These are phyloP conservation scores for Oxyria digyna DNA, from an alignment of 148 eudicot species.

Conservation along the genomic window DNA sequence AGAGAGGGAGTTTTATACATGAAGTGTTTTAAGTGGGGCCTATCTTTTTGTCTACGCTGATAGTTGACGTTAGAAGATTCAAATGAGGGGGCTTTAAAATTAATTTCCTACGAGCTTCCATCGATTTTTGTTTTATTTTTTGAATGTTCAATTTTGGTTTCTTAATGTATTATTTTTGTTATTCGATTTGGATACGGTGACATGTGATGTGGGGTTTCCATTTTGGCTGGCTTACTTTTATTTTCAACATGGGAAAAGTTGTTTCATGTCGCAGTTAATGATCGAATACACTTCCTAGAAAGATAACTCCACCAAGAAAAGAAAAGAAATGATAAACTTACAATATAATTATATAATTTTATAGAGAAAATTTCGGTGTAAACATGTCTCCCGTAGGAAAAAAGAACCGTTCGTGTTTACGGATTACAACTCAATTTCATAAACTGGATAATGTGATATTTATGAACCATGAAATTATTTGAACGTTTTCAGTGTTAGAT, in stretches of 20 bases:
- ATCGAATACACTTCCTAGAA: neutral
- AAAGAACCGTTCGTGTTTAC: too few species aligned
- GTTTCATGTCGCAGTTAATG: neutral
- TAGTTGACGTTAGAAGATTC: neutral
- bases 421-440: too few species aligned
- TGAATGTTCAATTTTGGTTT: neutral
- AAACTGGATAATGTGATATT: too few species aligned
- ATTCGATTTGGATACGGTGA: too few species aligned
- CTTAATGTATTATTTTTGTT: too few species aligned
- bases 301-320: too few species aligned
- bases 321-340: too few species aligned
- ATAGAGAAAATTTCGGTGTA: too few species aligned
- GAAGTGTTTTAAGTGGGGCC: neutral
- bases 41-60: neutral
- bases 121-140: neutral
- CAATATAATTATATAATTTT: too few species aligned
- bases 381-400: too few species aligned
- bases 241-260: neutral
- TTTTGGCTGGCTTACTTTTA: neutral
- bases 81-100: neutral
- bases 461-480: too few species aligned
- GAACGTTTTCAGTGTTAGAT: too few species aligned
- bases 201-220: neutral
- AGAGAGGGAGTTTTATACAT: neutral
- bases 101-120: neutral